Percentiles rank a stretch among this genome's conserved stretches.
Evolutionary conservation across 306 rosid genomes (phyloP).

Genomic region (Fragaria ananassa): DNA sequence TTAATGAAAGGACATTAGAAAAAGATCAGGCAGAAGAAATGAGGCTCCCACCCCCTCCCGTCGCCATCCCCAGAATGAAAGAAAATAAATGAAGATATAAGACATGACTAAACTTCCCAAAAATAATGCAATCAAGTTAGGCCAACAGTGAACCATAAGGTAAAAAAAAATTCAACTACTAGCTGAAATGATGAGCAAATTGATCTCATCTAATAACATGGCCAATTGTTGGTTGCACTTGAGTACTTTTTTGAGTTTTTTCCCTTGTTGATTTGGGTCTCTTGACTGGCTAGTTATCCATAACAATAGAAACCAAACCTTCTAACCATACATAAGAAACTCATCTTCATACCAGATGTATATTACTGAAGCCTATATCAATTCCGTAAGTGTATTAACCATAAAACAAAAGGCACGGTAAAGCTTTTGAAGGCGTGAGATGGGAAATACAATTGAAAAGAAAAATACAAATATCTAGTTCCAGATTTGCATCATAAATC

Average conservation of each 20-base stretch:
- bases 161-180: no score
- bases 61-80: not conserved
- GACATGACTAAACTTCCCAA: not conserved
- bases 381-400: not conserved
- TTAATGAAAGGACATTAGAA: constrained; percentile 13
- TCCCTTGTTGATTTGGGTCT: not conserved
- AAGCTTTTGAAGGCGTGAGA: not conserved
- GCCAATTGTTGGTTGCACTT: not conserved
- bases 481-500: not conserved
- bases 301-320: not conserved
- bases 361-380: not conserved
- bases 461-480: not conserved
- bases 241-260: not conserved
- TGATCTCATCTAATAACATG: not conserved
- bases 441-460: not conserved
- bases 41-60: not conserved
- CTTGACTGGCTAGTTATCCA: not conserved
- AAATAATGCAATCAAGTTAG: constrained; percentile 1
- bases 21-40: not conserved
- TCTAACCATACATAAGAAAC: not conserved
- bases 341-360: not conserved
- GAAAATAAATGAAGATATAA: not conserved
- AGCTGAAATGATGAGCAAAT: not conserved
- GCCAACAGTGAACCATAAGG: not conserved
- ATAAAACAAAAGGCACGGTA: not conserved